These are phyloP conservation scores for Kuraishia cidri DNA, from an alignment of 805 yeast species.

Conservation along the genomic window DNA sequence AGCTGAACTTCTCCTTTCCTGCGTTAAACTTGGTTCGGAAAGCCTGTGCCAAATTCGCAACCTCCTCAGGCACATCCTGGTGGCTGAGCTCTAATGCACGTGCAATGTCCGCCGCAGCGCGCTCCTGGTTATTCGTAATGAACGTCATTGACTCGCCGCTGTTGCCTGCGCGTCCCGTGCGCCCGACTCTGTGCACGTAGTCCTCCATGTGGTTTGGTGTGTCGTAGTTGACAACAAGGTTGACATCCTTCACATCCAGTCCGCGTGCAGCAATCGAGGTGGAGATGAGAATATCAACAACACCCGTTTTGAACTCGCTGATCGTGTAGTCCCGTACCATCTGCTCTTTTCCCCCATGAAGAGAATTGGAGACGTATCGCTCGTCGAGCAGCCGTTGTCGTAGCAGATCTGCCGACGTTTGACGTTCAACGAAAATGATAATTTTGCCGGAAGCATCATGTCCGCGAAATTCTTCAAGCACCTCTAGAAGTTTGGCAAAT, in stretches of 20 bases:
- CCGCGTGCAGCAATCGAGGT: slow-evolving; percentile 96
- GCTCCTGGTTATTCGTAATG: slow-evolving; percentile 49
- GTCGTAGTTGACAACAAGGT: slow-evolving; percentile 73
- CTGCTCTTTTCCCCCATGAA: slow-evolving; percentile 93
- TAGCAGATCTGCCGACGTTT: slow-evolving; percentile 73
- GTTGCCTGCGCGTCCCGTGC: slow-evolving; percentile 90
- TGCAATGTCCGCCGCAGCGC: slow-evolving; percentile 59
- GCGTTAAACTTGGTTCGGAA: slow-evolving; percentile 54
- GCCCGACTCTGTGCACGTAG: slow-evolving; percentile 91
- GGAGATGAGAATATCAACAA: slow-evolving; percentile 64
- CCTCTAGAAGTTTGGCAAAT: slow-evolving; percentile 41
- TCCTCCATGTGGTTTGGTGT: slow-evolving; percentile 89
- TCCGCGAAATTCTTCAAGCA: slow-evolving; percentile 37
- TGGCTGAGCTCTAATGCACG: slow-evolving; percentile 57
- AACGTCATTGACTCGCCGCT: slow-evolving; percentile 69
- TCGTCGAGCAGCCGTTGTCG: slow-evolving; percentile 40
- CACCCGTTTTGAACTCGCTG: slow-evolving; percentile 55
- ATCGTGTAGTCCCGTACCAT: slow-evolving; percentile 72
- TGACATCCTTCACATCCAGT: slow-evolving; percentile 80
- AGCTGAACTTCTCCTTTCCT: slow-evolving; percentile 54
- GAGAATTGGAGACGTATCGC: slow-evolving; percentile 52
- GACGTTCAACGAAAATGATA: slow-evolving; percentile 82
- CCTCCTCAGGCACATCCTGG: slow-evolving; percentile 40
- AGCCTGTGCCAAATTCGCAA: slow-evolving; percentile 37
- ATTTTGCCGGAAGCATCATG: slow-evolving; percentile 36